phyloP scores from a whole-genome alignment of 2,329 filamentous ascomycete genomes.

The Phialocephala subalpina region DNA sequence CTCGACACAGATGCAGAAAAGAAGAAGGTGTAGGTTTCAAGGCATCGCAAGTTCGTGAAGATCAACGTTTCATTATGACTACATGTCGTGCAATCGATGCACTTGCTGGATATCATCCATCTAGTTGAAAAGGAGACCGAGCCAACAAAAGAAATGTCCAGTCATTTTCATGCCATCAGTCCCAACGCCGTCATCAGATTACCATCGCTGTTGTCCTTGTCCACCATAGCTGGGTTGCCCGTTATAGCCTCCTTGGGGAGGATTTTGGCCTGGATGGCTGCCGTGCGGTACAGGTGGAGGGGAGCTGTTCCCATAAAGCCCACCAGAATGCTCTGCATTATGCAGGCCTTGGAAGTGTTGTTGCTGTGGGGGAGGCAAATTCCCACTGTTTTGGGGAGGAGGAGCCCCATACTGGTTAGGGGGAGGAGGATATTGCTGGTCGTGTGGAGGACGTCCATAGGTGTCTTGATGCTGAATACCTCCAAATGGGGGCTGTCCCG shows the following conservation, averaged over 20 bases:
- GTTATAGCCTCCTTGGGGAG: slow-evolving; percentile 3
- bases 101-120: slow-evolving; percentile 33
- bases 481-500: slow-evolving; percentile 38
- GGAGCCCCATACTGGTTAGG: slow-evolving; percentile 28
- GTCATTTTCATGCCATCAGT: slow-evolving; percentile 8
- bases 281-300: slow-evolving; percentile 25
- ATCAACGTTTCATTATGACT: slow-evolving; percentile 23
- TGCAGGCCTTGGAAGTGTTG: slow-evolving; percentile 37
- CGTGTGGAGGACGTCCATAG: slow-evolving; percentile 30
- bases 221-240: slow-evolving; percentile 27
- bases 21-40: slow-evolving; percentile 28
- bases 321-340: slow-evolving; percentile 37
- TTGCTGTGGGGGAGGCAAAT: slow-evolving; percentile 34
- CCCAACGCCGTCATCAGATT: slow-evolving; percentile 4
- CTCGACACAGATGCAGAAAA: slow-evolving; percentile 23
- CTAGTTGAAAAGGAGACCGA: slow-evolving; percentile 20
- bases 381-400: slow-evolving; percentile 33
- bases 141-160: slow-evolving; percentile 10
- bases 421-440: slow-evolving; percentile 30
- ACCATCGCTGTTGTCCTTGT: slow-evolving; percentile 12
- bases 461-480: slow-evolving; percentile 37
- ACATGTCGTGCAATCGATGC: slow-evolving; percentile 21
- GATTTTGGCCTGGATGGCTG: slow-evolving; percentile 25
- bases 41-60: slow-evolving; percentile 2
- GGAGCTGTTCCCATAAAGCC: slow-evolving; percentile 35